Conservation (phyloP, 2,329 filamentous ascomycete genomes). For the Venturia asperata region DNA sequence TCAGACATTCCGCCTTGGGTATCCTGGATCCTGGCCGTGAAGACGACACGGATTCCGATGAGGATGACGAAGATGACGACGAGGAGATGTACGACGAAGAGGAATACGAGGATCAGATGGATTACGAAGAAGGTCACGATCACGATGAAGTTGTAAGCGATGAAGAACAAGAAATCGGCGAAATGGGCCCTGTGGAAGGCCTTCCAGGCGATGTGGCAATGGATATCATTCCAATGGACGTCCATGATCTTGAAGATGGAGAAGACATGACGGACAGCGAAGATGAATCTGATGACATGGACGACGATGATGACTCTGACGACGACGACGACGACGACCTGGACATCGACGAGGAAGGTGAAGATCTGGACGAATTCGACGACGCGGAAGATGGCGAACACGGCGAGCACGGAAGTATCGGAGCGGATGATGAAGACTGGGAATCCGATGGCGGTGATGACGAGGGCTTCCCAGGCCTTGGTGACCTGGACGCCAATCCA, state of each 20-base stretch:
- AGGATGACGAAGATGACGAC: slow-evolving; percentile 69
- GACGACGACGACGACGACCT: slow-evolving; percentile 37
- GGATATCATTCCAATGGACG: slow-evolving; percentile 74
- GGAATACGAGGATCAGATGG: slow-evolving; percentile 79
- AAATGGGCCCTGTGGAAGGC: slow-evolving; percentile 66
- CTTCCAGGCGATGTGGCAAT: slow-evolving; percentile 55
- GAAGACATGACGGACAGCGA: slow-evolving; percentile 54
- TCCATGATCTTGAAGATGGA: slow-evolving; percentile 45
- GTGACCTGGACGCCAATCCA: slow-evolving; percentile 8
- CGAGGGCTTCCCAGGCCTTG: slow-evolving; percentile 15
- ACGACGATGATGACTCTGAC: slow-evolving; percentile 49
- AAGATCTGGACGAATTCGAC: slow-evolving; percentile 27
- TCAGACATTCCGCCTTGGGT: slow-evolving; percentile 89
- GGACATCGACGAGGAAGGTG: slow-evolving; percentile 44
- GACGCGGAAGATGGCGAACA: slow-evolving; percentile 9
- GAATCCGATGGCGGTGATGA: slow-evolving; percentile 19
- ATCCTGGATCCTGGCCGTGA: slow-evolving; percentile 83
- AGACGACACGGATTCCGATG: slow-evolving; percentile 71
- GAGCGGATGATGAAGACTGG: slow-evolving; percentile 20
- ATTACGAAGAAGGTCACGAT: slow-evolving; percentile 77
- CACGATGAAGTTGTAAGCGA: slow-evolving; percentile 84
- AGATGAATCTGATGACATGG: slow-evolving; percentile 52
- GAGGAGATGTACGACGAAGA: slow-evolving; percentile 84
- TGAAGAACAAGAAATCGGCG: slow-evolving; percentile 71
- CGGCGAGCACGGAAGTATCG: slow-evolving; percentile 15